Evolutionary conservation across 2,329 filamentous ascomycete species (phyloP).

Genomic region (Xylariaceae sp.): DNA sequence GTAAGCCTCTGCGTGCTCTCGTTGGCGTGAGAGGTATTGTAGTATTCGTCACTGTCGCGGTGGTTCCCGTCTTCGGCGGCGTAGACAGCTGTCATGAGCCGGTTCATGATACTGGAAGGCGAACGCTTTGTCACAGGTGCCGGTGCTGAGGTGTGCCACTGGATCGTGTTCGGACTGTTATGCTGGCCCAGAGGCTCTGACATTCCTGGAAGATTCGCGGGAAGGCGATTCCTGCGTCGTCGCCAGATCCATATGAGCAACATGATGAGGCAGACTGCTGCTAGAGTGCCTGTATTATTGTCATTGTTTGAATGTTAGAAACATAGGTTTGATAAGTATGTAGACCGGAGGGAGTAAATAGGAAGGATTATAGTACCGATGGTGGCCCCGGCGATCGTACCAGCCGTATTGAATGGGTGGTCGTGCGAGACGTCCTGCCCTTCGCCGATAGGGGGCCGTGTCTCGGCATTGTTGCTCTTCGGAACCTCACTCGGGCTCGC

Average conservation of each 20-base stretch:
- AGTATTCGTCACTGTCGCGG: slow-evolving; percentile 6
- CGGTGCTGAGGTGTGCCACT: neutral
- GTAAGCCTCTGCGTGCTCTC: slow-evolving; percentile 11
- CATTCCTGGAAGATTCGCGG: neutral
- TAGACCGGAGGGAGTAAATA: neutral
- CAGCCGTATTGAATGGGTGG: slow-evolving; percentile 3
- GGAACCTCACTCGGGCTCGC: neutral
- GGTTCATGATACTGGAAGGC: slow-evolving; percentile 12
- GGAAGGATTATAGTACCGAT: slow-evolving; percentile 1
- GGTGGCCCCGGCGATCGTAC: slow-evolving; percentile 9
- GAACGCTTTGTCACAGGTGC: slow-evolving; percentile 1
- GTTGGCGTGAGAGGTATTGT: neutral
- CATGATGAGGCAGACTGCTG: slow-evolving; percentile 1
- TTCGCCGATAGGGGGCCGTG: neutral
- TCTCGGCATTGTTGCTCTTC: neutral
- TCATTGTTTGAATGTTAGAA: too few species aligned
- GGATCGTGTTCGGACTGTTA: too few species aligned
- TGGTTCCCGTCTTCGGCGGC: slow-evolving; percentile 8
- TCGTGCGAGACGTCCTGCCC: neutral
- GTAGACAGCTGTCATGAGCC: slow-evolving; percentile 9
- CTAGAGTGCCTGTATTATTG: slow-evolving; percentile 7
- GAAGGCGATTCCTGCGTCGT: neutral
- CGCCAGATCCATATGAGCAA: slow-evolving; percentile 5
- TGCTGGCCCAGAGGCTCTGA: neutral
- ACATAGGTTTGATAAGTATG: too few species aligned